Conservation (phyloP, 768 basidiomycete genomes). For the Grammothele lineata region DNA sequence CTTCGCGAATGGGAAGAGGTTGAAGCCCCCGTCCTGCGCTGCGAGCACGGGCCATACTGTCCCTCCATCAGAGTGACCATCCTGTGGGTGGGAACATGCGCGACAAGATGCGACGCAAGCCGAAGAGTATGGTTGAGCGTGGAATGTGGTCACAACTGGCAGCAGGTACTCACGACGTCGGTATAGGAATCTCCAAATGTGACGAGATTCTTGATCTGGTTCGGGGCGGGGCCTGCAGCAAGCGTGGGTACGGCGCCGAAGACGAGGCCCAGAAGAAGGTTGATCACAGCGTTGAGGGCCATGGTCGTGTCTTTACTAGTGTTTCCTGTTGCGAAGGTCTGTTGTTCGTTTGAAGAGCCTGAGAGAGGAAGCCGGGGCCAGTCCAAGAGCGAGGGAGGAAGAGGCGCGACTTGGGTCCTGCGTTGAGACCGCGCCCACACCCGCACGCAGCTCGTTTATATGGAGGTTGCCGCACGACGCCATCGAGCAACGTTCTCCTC, state of each 20-base stretch:
- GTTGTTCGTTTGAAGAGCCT: neutral
- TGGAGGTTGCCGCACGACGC: too few species aligned
- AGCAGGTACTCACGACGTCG: slow-evolving; percentile 35
- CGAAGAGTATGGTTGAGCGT: neutral
- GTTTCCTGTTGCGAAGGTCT: neutral
- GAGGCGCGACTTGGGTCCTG: neutral
- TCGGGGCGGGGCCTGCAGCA: slow-evolving; percentile 22
- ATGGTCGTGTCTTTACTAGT: neutral
- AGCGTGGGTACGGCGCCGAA: neutral
- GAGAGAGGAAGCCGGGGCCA: neutral
- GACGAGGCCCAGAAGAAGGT: neutral
- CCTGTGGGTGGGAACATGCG: too few species aligned
- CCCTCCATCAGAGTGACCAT: slow-evolving; percentile 32
- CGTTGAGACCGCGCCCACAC: neutral
- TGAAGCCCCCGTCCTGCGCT: slow-evolving; percentile 49
- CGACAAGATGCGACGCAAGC: too few species aligned
- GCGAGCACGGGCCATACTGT: slow-evolving; percentile 56
- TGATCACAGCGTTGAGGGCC: neutral
- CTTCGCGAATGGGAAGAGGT: slow-evolving; percentile 53
- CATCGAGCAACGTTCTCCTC: too few species aligned
- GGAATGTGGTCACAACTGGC: neutral
- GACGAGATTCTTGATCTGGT: slow-evolving; percentile 58
- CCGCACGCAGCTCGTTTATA: too few species aligned
- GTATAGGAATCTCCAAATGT: slow-evolving; percentile 70
- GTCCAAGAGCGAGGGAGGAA: neutral